phyloP scores from a whole-genome alignment of 257 asterid species.

The Plectranthus barbatus region DNA sequence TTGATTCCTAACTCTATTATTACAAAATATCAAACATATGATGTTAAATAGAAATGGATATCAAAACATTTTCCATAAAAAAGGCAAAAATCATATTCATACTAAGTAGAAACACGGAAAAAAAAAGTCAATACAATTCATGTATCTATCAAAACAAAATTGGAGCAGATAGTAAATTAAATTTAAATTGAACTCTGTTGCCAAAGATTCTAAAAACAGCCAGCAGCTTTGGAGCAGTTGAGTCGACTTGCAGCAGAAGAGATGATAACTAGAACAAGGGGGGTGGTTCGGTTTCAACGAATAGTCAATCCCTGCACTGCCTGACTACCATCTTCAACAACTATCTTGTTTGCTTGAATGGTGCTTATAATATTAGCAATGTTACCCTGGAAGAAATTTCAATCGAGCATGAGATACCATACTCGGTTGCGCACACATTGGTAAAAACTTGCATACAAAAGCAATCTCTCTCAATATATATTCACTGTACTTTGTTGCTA shows the following conservation, averaged over 20 bases:
- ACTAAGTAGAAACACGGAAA: too few species aligned
- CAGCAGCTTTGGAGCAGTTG: not conserved
- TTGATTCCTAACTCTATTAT: too few species aligned
- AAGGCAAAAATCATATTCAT: too few species aligned
- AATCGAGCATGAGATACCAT: not conserved
- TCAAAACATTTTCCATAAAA: too few species aligned
- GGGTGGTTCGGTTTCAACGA: conserved; percentile 40
- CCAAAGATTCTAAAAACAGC: conserved; percentile 6
- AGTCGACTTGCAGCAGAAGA: conserved; percentile 6
- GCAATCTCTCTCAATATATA: not conserved
- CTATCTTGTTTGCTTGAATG: conserved; percentile 69
- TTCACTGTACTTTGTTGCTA: not conserved
- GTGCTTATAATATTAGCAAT: conserved; percentile 56
- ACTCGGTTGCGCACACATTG: too few species aligned
- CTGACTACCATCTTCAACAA: conserved; percentile 65
- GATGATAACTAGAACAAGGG: not conserved
- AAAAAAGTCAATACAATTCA: too few species aligned
- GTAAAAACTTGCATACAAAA: not conserved
- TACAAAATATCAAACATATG: too few species aligned
- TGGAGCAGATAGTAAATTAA: not conserved
- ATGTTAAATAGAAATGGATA: too few species aligned
- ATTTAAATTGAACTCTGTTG: not conserved
- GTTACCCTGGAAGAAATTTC: conserved; percentile 42
- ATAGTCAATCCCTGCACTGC: conserved; percentile 56
- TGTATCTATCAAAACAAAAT: too few species aligned